Base-by-base conservation (phyloP, 1,139 yeast species). In the Candida frijolesensis region DNA sequence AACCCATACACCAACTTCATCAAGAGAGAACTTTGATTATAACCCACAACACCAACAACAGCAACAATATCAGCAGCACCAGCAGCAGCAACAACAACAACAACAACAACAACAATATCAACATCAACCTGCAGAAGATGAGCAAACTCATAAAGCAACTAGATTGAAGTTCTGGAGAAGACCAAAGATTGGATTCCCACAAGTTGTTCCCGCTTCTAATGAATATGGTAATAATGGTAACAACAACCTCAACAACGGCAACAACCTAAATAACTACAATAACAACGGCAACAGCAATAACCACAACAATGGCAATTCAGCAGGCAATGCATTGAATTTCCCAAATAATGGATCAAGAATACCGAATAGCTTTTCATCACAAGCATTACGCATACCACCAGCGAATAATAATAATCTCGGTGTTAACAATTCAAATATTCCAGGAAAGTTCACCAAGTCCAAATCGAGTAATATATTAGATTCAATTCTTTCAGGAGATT, bases 91-190 rank as follows among this genome's bases (percentile, higher is more conserved):
- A 8, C 46, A 47, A 18, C 47, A 45, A 29, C 32, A 19, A 18
- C 47, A 45, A 34, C 32, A 19, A 25, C 48, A 22, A 16, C 44
- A 44, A 3, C 48, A 46, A 12, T 48, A 47, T 11, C 46, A 47
- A 18, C 47, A 45, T 27, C 32, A 19, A 4, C 34, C 42, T 14
- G 51, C 70, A 4, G 76, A 73, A n/a, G 59, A 58, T 12, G 62
- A 62, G 1, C 80, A 76, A 47, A 66, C 79, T 1, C 77, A 74
- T 50, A 73, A 71, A 57, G 80, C 81, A 4, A 75, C 80, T 0
- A 65, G 77, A 51, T 66, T 78, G 54, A 78, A 72, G 59, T 82
- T 82, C 61, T 82, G 86, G 86, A 72, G 82, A 61, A 67, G 82
- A 55, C 80, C 82, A 3, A 76, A 71, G 57, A 64, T 68, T 22